Conservation (phyloP, 2,329 filamentous ascomycete species). For the Penicillium griseofulvum region DNA sequence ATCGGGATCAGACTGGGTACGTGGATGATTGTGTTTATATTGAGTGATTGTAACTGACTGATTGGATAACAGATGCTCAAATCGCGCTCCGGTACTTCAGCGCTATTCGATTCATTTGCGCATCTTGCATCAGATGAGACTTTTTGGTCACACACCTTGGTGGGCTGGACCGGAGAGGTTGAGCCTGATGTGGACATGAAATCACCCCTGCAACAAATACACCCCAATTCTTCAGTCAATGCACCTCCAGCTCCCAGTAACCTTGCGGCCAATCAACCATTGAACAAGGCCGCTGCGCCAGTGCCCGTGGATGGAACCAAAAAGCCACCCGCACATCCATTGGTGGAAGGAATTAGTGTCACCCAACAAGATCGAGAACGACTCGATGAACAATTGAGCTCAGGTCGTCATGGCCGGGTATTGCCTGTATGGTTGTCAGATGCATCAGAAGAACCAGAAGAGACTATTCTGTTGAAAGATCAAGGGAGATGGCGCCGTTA, state of each 20-base stretch:
- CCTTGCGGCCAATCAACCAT: constrained; percentile 35
- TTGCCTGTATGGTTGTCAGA: constrained; percentile 88
- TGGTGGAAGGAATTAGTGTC: constrained; percentile 68
- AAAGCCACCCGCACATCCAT: constrained; percentile 56
- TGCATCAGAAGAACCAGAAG: constrained; percentile 66
- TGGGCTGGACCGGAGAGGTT: constrained; percentile 94
- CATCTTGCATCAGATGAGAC: constrained; percentile 80
- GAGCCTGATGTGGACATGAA: constrained; percentile 44
- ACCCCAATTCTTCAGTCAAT: constrained; percentile 27
- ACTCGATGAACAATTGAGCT: constrained; percentile 70
- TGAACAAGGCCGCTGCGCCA: constrained; percentile 76
- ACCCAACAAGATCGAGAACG: constrained; percentile 66
- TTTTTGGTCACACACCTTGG: constrained; percentile 86
- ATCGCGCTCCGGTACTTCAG: constrained; percentile 79
- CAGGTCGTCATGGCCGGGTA: constrained; percentile 72
- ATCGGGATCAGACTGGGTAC: constrained; percentile 56
- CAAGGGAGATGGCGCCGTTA: constrained; percentile 86
- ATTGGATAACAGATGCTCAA: constrained; percentile 61
- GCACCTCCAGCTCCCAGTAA: constrained; percentile 33
- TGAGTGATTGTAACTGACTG: constrained; percentile 1
- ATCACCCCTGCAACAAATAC: constrained; percentile 31
- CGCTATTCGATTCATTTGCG: constrained; percentile 85
- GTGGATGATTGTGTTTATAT: constrained; percentile 12
- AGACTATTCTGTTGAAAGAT: constrained; percentile 70
- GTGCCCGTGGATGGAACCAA: constrained; percentile 67